phyloP scores from a whole-genome alignment of 495 filamentous ascomycete genomes.

The Daldinia decipiens region DNA sequence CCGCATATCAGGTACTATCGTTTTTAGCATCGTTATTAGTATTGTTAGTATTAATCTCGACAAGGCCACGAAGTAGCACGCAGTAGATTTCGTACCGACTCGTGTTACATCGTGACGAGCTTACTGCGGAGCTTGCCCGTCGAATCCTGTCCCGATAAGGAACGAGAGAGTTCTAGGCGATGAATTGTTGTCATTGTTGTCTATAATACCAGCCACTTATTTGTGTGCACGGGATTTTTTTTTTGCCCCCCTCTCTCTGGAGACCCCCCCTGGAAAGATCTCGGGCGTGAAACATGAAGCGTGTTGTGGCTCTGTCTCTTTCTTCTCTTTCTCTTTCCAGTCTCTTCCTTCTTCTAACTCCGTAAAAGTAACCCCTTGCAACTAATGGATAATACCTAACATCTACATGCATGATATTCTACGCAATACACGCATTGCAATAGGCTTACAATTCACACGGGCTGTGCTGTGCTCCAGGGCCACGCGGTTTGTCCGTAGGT shows the following conservation, averaged over 20 bases:
- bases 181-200: slow-evolving; percentile 26
- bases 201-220: slow-evolving; percentile 49
- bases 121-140: slow-evolving; percentile 38
- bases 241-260: background rate
- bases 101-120: slow-evolving; percentile 42
- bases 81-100: slow-evolving; percentile 26
- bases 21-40: background rate
- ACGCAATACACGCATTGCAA: background rate
- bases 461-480: background rate
- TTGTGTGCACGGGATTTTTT: slow-evolving; percentile 40
- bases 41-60: slow-evolving; percentile 27
- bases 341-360: slow-evolving; percentile 19
- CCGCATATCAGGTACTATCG: slow-evolving; percentile 18
- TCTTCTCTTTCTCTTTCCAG: background rate
- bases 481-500: slow-evolving; percentile 3
- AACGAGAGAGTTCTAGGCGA: slow-evolving; percentile 4
- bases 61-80: slow-evolving; percentile 13
- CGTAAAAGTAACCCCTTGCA: slow-evolving; percentile 18
- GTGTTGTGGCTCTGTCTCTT: slow-evolving; percentile 36
- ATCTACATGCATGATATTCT: slow-evolving; percentile 13
- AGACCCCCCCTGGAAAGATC: slow-evolving; percentile 19
- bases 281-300: slow-evolving; percentile 42
- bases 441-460: background rate
- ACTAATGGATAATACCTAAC: slow-evolving; percentile 36
- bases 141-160: slow-evolving; percentile 39